A percentile compares a stretch with the other conserved stretches of the same genome.
These are phyloP conservation scores for Halenospora varia DNA, from an alignment of 495 filamentous ascomycete genomes.

Conservation along the genomic window DNA sequence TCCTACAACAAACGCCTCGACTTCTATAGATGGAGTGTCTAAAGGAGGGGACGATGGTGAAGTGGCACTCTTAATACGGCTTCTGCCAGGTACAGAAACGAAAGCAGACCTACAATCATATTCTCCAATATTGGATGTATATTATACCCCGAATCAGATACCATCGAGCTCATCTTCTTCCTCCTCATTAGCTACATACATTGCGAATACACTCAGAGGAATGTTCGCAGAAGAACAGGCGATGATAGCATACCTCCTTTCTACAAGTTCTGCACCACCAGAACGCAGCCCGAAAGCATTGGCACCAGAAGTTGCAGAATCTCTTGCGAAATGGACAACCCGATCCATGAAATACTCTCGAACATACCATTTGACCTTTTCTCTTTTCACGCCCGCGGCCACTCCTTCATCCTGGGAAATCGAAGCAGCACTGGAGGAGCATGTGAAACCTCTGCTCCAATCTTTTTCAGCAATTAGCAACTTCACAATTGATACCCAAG, in stretches of 20 bases:
- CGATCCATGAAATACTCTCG: constrained; percentile 86
- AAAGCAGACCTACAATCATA: constrained; percentile 62
- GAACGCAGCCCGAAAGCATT: constrained; percentile 37
- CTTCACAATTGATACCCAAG: constrained; percentile 95
- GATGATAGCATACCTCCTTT: constrained; percentile 78
- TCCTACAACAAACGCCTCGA: constrained; percentile 23
- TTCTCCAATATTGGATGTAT: constrained; percentile 70
- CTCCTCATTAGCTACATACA: constrained; percentile 72
- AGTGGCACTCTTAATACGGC: constrained; percentile 61
- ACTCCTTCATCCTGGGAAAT: constrained; percentile 89
- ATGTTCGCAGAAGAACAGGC: constrained; percentile 88
- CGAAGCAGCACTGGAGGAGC: constrained; percentile 73
- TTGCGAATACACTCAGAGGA: constrained; percentile 72
- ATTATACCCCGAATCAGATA: constrained; percentile 71
- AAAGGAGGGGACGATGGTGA: constrained; percentile 29
- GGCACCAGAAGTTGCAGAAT: constrained; percentile 36
- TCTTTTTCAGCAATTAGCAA: constrained; percentile 80
- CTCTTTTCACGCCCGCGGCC: constrained; percentile 77
- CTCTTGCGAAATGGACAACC: constrained; percentile 56
- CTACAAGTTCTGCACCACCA: constrained; percentile 49
- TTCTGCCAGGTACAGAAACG: constrained; percentile 61
- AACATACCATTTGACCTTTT: constrained; percentile 95
- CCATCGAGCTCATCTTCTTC: constrained; percentile 65
- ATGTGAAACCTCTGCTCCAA: constrained; percentile 76
- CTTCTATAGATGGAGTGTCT: constrained; percentile 1